Percentiles rank a stretch among this genome's conserved stretches.
phyloP scores from a whole-genome alignment of 1,284 basidiomycete genomes.

The Albatrellus sp. region DNA sequence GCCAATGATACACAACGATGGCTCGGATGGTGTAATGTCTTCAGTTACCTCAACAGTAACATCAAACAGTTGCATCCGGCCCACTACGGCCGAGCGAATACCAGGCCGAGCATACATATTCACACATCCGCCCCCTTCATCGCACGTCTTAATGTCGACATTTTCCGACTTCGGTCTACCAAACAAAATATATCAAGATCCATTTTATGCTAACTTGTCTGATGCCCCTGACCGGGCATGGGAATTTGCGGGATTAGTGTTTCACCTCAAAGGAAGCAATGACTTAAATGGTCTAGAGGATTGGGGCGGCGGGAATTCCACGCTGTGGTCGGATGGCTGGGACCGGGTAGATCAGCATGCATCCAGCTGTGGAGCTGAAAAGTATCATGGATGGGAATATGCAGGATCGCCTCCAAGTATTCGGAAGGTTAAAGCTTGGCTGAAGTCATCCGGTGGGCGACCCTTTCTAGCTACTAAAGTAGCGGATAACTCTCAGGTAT shows the following conservation, averaged over 20 bases:
- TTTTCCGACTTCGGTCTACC: constrained; percentile 44
- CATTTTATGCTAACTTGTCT: constrained; percentile 64
- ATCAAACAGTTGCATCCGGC: too few species aligned
- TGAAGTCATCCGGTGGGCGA: constrained; percentile 20
- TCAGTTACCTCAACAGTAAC: too few species aligned
- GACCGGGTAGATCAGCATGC: neutral
- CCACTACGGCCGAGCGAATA: too few species aligned
- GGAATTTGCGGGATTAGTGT: constrained; percentile 76
- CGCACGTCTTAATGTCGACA: constrained; percentile 35
- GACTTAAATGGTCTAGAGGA: constrained; percentile 39
- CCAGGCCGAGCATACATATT: constrained; percentile 24
- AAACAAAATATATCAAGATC: constrained; percentile 57
- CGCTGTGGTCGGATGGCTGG: neutral
- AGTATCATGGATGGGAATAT: constrained; percentile 64
- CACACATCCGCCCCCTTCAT: constrained; percentile 38
- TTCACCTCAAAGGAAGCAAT: constrained; percentile 51
- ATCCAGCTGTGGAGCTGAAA: neutral
- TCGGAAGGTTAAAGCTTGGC: constrained; percentile 39
- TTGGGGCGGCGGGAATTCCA: constrained; percentile 26
- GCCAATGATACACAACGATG: too few species aligned
- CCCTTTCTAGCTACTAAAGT: constrained; percentile 4
- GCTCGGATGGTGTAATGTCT: too few species aligned
- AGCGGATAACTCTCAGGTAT: constrained; percentile 41
- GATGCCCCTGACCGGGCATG: constrained; percentile 64
- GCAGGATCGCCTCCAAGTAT: constrained; percentile 50